Base-by-base conservation (phyloP, 768 basidiomycete species). In the Calvatia gigantea region DNA sequence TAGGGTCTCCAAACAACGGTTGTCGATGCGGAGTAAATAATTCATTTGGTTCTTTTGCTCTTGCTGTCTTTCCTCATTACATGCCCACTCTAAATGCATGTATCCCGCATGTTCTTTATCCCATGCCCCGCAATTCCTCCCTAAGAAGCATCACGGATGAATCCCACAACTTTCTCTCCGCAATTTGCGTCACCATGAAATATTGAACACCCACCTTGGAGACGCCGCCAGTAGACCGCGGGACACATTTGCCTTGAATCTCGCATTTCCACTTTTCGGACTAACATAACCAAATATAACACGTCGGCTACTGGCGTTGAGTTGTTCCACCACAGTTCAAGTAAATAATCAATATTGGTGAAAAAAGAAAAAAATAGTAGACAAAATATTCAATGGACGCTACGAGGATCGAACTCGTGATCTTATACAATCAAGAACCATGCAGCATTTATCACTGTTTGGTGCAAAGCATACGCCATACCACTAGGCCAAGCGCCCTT, bases 1-100 rank as follows among this genome's bases (percentile, higher is more conserved):
- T 54, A 95, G 94, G 87, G 87, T 62, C 89, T 95, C 58, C 83
- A 94, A 81, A 94, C 91, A 50, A 76, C 80, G 39, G 82, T 85
- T 58, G 85, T 89, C 56, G 93, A 94, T 68, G 84, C 86, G 60
- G 89, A 90, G 82, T 92, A 81, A 63, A 54, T 51, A 32, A 25
- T 43, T 49, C 31, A 17, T 21, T 33, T 39, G 29, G 17, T 37
- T 49, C 38, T 46, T 37, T 19, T 47, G 37, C 35, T 46, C 37
- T 27, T 41, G 39, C 35, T 35, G 11, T 49, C 46, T 12, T 25
- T 31, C 6, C 38, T 23, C 52, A 19, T 11, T 19, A 14, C 54
- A 55, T 47, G 45, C 35, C 35, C 29, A 17, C 27, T 19, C 29
- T 37, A 47, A 42, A 56, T 48, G 54, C 54, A 49, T 33, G 38